Evolutionary conservation across 2,329 filamentous ascomycete species (phyloP).

Genomic region (Fusarium buxicola): DNA sequence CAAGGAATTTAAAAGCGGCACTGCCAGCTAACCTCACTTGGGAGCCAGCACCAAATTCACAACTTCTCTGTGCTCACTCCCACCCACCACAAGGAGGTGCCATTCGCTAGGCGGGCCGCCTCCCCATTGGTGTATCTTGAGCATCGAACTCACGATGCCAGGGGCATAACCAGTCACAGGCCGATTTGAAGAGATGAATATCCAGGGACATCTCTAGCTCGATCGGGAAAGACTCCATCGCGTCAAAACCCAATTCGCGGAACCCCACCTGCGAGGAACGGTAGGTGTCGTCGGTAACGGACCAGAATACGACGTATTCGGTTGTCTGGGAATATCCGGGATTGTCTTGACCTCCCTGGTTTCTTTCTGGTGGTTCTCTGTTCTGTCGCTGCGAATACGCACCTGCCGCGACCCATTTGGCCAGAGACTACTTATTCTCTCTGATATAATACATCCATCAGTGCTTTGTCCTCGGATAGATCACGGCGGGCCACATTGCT

Average conservation of each 20-base stretch:
- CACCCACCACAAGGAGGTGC: conserved; percentile 5
- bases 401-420: neutral
- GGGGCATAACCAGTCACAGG: conserved; percentile 28
- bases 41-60: neutral
- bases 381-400: conserved; percentile 18
- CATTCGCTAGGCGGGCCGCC: neutral
- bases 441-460: neutral
- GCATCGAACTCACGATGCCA: conserved; percentile 18
- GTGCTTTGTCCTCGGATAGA: neutral
- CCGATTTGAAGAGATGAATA: conserved; percentile 23
- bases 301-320: conserved; percentile 41
- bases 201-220: conserved; percentile 33
- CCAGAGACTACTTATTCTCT: neutral
- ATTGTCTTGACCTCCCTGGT: neutral
- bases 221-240: conserved; percentile 24
- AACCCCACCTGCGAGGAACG: conserved; percentile 17
- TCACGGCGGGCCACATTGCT: neutral
- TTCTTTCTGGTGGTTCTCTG: neutral
- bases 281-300: conserved; percentile 1
- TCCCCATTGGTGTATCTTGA: conserved; percentile 27
- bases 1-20: neutral
- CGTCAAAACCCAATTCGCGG: conserved; percentile 10
- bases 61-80: conserved; percentile 11
- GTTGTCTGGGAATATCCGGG: conserved; percentile 34
- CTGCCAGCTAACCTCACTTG: conserved; percentile 2